Conservation (phyloP, 169 alveolate species). For the Cytauxzoon felis region DNA sequence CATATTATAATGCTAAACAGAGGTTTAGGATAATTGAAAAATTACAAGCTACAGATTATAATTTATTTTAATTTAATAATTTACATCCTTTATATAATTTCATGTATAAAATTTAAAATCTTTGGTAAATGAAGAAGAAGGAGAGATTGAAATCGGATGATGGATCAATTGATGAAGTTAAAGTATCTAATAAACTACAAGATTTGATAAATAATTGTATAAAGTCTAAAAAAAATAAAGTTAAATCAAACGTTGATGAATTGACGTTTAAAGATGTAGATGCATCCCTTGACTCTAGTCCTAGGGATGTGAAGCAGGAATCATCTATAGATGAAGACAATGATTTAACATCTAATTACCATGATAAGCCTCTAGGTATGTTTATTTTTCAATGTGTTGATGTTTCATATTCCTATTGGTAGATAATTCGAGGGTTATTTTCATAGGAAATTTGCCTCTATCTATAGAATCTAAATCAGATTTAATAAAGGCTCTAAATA, state of each 20-base stretch:
- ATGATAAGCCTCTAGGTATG: too few species aligned
- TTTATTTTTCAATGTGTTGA: too few species aligned
- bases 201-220: not conserved
- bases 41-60: not conserved
- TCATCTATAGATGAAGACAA: too few species aligned
- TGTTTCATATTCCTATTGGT: too few species aligned
- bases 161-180: not conserved
- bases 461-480: slow-evolving; percentile 57
- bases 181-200: not conserved
- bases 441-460: slow-evolving; percentile 65
- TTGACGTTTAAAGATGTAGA: too few species aligned
- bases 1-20: slow-evolving; percentile 66
- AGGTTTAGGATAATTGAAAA: slow-evolving; percentile 27
- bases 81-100: not conserved
- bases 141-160: not conserved
- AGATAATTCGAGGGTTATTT: slow-evolving; percentile 54
- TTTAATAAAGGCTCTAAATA: slow-evolving; percentile 55
- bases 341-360: too few species aligned
- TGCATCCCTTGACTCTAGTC: too few species aligned
- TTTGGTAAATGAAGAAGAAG: not conserved
- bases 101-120: not conserved
- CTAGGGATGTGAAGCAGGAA: too few species aligned
- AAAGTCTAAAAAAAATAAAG: not conserved
- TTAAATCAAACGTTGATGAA: too few species aligned
- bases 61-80: not conserved